A percentile compares a stretch with the other conserved stretches of the same genome.
These are phyloP conservation scores for Magnusiomyces suaveolens DNA, from an alignment of 1,139 yeast genomes.

Conservation along the genomic window DNA sequence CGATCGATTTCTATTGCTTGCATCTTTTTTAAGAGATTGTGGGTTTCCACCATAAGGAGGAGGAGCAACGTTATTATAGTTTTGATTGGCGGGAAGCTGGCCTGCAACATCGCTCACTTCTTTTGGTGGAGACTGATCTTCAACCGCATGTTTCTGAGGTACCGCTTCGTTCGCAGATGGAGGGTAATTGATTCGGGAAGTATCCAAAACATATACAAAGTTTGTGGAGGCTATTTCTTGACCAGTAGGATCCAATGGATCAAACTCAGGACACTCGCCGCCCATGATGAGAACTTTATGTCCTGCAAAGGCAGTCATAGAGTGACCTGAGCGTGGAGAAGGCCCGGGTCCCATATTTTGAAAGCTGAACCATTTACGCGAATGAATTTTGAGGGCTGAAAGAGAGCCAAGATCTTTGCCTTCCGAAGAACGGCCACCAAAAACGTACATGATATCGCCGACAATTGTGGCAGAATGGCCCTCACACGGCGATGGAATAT, in stretches of 20 bases:
- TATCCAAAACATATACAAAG: constrained; percentile 35
- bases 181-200: constrained; percentile 33
- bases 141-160: constrained; percentile 2
- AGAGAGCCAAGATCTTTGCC: constrained; percentile 64
- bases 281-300: constrained; percentile 81
- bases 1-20: constrained; percentile 8
- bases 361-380: constrained; percentile 65
- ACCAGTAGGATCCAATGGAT: constrained; percentile 14
- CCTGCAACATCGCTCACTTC: background rate
- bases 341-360: constrained; percentile 54
- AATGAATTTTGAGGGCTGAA: constrained; percentile 65
- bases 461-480: constrained; percentile 83
- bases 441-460: constrained; percentile 69
- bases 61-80: background rate
- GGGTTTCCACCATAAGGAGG: background rate
- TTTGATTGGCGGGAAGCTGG: background rate
- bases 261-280: constrained; percentile 47
- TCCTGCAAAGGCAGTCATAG: constrained; percentile 62
- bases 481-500: constrained; percentile 75
- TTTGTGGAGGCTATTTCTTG: constrained; percentile 24
- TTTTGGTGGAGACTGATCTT: background rate
- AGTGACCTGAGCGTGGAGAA: constrained; percentile 89
- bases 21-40: background rate
- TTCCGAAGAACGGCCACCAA: constrained; percentile 80
- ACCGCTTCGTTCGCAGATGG: constrained; percentile 15